Evolutionary conservation across 1,284 basidiomycete species (phyloP).

Genomic region (Phaffia rhodozyma): DNA sequence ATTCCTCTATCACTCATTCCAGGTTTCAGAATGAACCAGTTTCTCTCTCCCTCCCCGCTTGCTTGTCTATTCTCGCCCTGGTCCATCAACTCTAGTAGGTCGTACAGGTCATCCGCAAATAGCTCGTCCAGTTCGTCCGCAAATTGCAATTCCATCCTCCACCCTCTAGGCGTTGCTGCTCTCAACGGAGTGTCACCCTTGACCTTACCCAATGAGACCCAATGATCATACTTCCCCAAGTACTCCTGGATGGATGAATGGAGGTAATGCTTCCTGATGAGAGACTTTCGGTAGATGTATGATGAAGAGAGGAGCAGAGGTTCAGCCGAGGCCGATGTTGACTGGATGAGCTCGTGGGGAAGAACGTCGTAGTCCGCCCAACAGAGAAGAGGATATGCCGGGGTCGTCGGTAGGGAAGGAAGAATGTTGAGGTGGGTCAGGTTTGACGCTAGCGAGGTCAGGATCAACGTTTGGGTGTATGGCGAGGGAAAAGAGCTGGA

Average conservation of each 20-base stretch:
- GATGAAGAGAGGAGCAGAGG: slow-evolving; percentile 56
- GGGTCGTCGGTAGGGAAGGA: slow-evolving; percentile 21
- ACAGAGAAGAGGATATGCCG: slow-evolving; percentile 21
- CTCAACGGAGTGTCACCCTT: slow-evolving; percentile 42
- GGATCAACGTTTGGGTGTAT: slow-evolving; percentile 57
- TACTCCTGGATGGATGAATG: slow-evolving; percentile 48
- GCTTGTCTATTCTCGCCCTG: slow-evolving; percentile 14
- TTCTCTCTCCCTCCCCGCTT: slow-evolving; percentile 29
- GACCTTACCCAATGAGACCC: slow-evolving; percentile 19
- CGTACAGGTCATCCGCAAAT: slow-evolving; percentile 86
- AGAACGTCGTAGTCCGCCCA: slow-evolving; percentile 56
- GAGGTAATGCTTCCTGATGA: slow-evolving; percentile 91
- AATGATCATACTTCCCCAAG: slow-evolving; percentile 50
- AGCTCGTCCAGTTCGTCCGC: slow-evolving; percentile 93
- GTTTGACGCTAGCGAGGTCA: slow-evolving; percentile 43
- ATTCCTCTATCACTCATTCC: slow-evolving; percentile 94
- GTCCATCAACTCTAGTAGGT: slow-evolving; percentile 48
- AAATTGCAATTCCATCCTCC: slow-evolving; percentile 78
- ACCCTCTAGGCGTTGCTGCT: slow-evolving; percentile 60
- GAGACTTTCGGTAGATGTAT: slow-evolving; percentile 79
- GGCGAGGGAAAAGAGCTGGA: slow-evolving; percentile 63
- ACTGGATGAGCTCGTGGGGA: slow-evolving; percentile 55
- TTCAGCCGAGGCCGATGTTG: slow-evolving; percentile 14
- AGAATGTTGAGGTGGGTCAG: slow-evolving; percentile 24
- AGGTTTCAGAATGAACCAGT: slow-evolving; percentile 92